Conservation (phyloP, 176 grass and related monocot genomes). For the Elaeis guineensis region DNA sequence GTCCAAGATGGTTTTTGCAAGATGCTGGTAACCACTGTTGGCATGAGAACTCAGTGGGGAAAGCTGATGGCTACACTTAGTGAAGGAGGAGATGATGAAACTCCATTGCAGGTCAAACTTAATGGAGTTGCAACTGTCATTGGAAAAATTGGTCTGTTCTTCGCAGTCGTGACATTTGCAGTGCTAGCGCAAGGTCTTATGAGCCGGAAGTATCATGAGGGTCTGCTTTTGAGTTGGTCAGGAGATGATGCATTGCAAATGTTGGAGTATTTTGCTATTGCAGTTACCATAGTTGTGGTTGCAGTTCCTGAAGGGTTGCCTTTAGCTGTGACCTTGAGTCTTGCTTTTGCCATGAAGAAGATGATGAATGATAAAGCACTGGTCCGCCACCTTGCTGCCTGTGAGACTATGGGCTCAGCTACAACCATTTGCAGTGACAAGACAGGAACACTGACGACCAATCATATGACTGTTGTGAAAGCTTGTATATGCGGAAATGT, state of each 20-base stretch:
- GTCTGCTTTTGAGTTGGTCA: constrained; percentile 3
- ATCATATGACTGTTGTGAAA: constrained; percentile 18
- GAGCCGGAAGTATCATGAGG: not conserved
- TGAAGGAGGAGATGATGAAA: constrained; percentile 18
- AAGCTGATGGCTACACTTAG: constrained; percentile 8
- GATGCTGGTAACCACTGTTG: constrained; percentile 16
- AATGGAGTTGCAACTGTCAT: constrained; percentile 21
- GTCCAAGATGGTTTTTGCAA: constrained; percentile 12
- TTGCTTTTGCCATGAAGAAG: constrained; percentile 21
- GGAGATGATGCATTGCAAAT: constrained; percentile 16
- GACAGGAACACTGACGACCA: constrained; percentile 16
- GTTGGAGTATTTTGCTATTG: constrained; percentile 15
- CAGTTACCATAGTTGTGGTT: constrained; percentile 18
- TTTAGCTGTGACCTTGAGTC: constrained; percentile 11
- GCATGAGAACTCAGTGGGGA: constrained; percentile 18
- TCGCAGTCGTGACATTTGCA: constrained; percentile 11
- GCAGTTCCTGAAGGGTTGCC: constrained; percentile 15
- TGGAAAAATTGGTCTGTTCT: constrained; percentile 16
- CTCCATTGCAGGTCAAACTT: constrained; percentile 17
- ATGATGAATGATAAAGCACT: constrained; percentile 16
- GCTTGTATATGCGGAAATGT: constrained; percentile 18
- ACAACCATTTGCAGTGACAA: constrained; percentile 16
- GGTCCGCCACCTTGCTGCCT: constrained; percentile 17
- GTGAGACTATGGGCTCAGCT: constrained; percentile 16
- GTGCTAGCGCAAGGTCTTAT: constrained; percentile 8